Base-by-base conservation (phyloP, 495 filamentous ascomycete species). In the Clohesyomyces aquaticus region DNA sequence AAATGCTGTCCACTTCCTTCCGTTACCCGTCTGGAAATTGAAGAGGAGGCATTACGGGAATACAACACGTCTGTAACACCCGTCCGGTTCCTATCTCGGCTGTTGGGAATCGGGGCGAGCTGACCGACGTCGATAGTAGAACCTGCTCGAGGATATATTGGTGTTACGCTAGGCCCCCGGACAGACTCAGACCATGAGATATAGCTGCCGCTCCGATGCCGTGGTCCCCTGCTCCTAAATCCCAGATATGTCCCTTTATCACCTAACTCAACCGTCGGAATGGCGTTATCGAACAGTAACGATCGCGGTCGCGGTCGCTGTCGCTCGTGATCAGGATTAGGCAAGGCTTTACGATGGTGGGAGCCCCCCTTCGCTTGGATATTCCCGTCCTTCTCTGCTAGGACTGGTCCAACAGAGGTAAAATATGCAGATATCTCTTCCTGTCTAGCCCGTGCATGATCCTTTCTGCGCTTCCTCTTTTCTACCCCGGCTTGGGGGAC, bases 351-450 rank as follows among this genome's bases (percentile, higher is more conserved):
- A n/a, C n/a, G 55, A 2, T 28, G 54, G 23, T 46, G 29, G 18
- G 55, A 32, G 52, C 28, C 47, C 27, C 22, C 53, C 54, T 68
- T 65, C 54, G 70, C 63, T 57, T 63, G 71, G 61, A 65, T 65
- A 63, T 73, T 73, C 56, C 32, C 46, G 47, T 67, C 59, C 43
- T 53, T 71, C 38, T 71, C 70, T 42, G 67, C 58, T 41, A 72
- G 63, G 14, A 62, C 50, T 8, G 64, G 70, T 58, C 63, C 67
- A 35, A 70, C 62, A 28, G 64, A 52, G 47, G 58, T 63, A 51
- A 78, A 78, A 66, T 76, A 78, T 56, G 70, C 67, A 26, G 76
- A 78, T 25, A 78, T 73, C 55, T 75, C 72, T 16, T 75, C 70
- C 16, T 76, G 32, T n/a, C 63, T 66, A 18, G 56, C 64, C n/a